phyloP scores from a whole-genome alignment of 2,329 filamentous ascomycete species.

The Verticillium isaacii region DNA sequence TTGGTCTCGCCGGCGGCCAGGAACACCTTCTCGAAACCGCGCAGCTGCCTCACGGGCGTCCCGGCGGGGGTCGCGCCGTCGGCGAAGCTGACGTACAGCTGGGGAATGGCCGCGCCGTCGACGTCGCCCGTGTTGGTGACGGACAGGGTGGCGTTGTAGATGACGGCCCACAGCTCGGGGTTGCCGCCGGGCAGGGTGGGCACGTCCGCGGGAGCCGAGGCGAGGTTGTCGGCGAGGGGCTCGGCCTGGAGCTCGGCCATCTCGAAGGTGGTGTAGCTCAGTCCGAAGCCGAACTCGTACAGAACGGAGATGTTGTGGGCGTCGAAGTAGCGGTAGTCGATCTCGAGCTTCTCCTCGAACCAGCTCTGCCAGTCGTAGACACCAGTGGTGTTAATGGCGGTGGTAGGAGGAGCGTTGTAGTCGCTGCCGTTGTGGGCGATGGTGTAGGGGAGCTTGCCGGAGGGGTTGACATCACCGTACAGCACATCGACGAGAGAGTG shows the following conservation, averaged over 20 bases:
- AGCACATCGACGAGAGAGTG: conserved; percentile 62
- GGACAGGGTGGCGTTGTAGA: conserved; percentile 38
- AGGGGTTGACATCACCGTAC: conserved; percentile 64
- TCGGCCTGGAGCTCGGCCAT: conserved; percentile 42
- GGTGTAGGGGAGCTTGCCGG: conserved; percentile 69
- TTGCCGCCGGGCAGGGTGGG: conserved; percentile 47
- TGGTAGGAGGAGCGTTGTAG: conserved; percentile 36
- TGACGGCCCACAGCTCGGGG: conserved; percentile 32
- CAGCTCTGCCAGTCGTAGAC: conserved; percentile 35
- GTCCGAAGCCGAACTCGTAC: conserved; percentile 55
- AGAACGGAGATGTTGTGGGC: conserved; percentile 53
- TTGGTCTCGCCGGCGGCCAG: conserved; percentile 28
- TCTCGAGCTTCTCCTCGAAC: conserved; percentile 35
- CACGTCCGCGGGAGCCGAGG: conserved; percentile 20
- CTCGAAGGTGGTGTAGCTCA: conserved; percentile 61
- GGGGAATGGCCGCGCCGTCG: conserved; percentile 21
- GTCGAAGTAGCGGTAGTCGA: conserved; percentile 64
- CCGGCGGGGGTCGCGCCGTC: conserved; percentile 31
- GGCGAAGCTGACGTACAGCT: conserved; percentile 22
- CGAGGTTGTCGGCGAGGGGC: conserved; percentile 52
- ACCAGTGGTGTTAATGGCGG: conserved; percentile 34
- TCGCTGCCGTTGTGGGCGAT: conserved; percentile 52
- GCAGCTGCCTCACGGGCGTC: conserved; percentile 33
- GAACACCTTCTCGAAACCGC: conserved; percentile 37
- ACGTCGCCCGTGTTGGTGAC: conserved; percentile 23